Conservation (phyloP, 352 stramenopile species). For the Phytophthora melonis region DNA sequence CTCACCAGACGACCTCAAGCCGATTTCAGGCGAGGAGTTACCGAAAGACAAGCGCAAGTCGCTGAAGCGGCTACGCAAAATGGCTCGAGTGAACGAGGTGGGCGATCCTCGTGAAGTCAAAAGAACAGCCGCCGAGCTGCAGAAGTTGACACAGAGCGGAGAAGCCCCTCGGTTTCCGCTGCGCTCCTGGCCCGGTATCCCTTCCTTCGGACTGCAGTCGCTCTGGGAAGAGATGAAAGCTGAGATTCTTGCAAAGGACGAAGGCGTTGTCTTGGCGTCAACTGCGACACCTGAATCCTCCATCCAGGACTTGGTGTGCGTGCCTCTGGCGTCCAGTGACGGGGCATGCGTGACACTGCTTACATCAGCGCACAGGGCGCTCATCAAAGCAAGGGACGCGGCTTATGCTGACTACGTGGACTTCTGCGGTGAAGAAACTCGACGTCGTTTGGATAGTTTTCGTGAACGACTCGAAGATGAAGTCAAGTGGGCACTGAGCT, state of each 20-base stretch:
- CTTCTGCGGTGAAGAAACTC: constrained; percentile 39
- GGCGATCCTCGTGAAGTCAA: constrained; percentile 66
- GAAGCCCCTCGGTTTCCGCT: constrained; percentile 63
- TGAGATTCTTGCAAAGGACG: constrained; percentile 31
- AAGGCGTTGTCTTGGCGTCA: not conserved
- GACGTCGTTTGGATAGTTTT: constrained; percentile 22
- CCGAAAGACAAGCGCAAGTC: constrained; percentile 76
- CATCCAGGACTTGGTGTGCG: constrained; percentile 31
- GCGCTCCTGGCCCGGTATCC: constrained; percentile 59
- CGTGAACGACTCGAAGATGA: constrained; percentile 67
- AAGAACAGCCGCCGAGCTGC: constrained; percentile 53
- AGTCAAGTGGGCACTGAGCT: constrained; percentile 61
- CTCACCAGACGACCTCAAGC: constrained; percentile 64
- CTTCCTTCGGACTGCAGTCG: constrained; percentile 47
- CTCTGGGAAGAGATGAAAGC: constrained; percentile 38
- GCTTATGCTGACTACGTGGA: constrained; percentile 48
- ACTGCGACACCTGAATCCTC: constrained; percentile 28
- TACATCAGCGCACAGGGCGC: constrained; percentile 64
- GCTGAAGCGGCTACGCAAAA: constrained; percentile 73
- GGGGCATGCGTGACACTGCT: constrained; percentile 57
- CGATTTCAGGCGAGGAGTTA: constrained; percentile 52
- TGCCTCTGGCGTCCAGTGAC: constrained; percentile 27
- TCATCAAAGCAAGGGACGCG: constrained; percentile 56
- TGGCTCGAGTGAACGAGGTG: constrained; percentile 59
- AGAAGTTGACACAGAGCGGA: constrained; percentile 50